phyloP scores from a whole-genome alignment of 208 protist species.

The Novymonas esmeraldas region DNA sequence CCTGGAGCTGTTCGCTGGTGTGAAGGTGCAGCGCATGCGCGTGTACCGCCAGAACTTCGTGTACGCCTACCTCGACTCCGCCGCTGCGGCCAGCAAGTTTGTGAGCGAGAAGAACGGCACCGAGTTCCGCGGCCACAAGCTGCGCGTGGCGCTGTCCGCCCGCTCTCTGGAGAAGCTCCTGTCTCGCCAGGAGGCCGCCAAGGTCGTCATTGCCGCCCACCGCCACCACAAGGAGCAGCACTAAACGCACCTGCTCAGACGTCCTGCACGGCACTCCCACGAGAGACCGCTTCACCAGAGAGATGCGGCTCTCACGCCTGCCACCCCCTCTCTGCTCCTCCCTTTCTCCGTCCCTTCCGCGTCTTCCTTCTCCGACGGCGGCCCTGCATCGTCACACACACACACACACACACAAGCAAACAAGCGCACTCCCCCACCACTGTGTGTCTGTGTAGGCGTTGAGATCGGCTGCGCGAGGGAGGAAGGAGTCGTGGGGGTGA shows the following conservation, averaged over 20 bases:
- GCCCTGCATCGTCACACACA: too few relatives aligned
- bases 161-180: slow-evolving; percentile 76
- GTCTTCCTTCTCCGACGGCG: too few relatives aligned
- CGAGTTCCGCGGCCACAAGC: slow-evolving; percentile 78
- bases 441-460: too few relatives aligned
- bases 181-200: slow-evolving; percentile 48
- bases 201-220: slow-evolving; percentile 75
- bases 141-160: slow-evolving; percentile 65
- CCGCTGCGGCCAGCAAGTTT: slow-evolving; percentile 66
- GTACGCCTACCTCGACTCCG: slow-evolving; percentile 80
- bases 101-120: slow-evolving; percentile 81
- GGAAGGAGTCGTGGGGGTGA: too few relatives aligned
- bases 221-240: slow-evolving; percentile 47
- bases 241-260: slow-evolving; percentile 6
- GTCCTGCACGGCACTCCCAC: neutral
- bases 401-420: too few relatives aligned
- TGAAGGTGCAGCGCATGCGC: slow-evolving; percentile 78
- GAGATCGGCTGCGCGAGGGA: too few relatives aligned
- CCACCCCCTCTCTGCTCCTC: too few relatives aligned
- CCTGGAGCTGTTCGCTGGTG: slow-evolving; percentile 65
- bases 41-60: slow-evolving; percentile 84
- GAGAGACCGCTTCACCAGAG: slow-evolving; percentile 1
- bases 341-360: too few relatives aligned
- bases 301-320: neutral
- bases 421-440: too few relatives aligned